Percentiles rank a stretch among this genome's conserved stretches.
phyloP scores from a whole-genome alignment of 371 early-diverging fungal genomes.

The Syncephalastrum monosporum region DNA sequence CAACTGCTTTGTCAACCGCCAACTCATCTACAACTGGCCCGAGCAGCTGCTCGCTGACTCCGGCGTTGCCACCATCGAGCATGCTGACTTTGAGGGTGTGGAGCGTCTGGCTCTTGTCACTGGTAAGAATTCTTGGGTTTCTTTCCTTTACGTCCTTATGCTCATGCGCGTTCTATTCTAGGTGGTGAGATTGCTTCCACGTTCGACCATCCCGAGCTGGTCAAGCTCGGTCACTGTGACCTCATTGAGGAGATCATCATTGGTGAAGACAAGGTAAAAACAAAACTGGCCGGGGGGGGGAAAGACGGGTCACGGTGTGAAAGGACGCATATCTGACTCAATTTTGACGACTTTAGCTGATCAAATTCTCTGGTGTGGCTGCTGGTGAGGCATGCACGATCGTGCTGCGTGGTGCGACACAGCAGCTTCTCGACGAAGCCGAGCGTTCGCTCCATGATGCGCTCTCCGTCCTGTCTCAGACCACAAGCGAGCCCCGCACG shows the following conservation, averaged over 20 bases:
- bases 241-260: conserved; percentile 97
- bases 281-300: neutral
- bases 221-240: conserved; percentile 94
- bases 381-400: conserved; percentile 98
- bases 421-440: conserved; percentile 98
- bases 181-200: conserved; percentile 98
- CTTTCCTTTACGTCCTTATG: neutral
- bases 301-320: neutral
- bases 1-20: conserved; percentile 99
- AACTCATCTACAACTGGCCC: conserved; percentile 99
- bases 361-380: conserved; percentile 97
- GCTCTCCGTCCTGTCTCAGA: conserved; percentile 96
- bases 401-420: conserved; percentile 97
- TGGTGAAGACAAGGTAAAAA: conserved; percentile 86
- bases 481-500: conserved; percentile 93
- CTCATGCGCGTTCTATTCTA: conserved; percentile 14
- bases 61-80: conserved; percentile 97
- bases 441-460: conserved; percentile 99
- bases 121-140: conserved; percentile 30
- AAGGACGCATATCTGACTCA: neutral
- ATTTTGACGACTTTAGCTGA: conserved; percentile 46
- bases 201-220: conserved; percentile 97
- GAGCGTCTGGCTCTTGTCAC: conserved; percentile 98
- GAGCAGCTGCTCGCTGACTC: conserved; percentile 98
- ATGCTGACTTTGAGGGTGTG: conserved; percentile 99